Base-by-base conservation (phyloP, 495 filamentous ascomycete genomes). In the Penicillium bialowiezense region DNA sequence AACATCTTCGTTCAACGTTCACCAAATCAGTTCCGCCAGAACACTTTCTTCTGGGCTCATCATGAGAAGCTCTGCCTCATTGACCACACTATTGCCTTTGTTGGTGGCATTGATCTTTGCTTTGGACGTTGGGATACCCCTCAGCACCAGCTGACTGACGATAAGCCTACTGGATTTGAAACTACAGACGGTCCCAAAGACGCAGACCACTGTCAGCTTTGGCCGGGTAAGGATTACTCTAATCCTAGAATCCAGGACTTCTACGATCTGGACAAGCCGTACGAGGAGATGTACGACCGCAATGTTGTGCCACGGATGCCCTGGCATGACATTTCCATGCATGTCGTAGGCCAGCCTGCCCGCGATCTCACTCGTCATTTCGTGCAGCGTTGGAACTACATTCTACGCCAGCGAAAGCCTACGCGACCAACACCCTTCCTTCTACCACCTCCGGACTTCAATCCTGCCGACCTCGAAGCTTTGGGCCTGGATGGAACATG, bases 11-110 rank as follows among this genome's bases (percentile, higher is more conserved):
- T 99, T 7, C 89, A 97, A 58, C 79, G 93, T 56, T 96, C 91
- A 2, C 93, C 93, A 1, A 97, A 99, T 56, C 93, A 99, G 64
- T 90, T 96, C 66, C 85, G 93, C 49, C 96, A 99, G 71, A 96
- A 96, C 51, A 95, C 95, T n/a, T 99, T 99, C 71, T 99, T 97
- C 73, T 99, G 93, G 80, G 93, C 93, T 19, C 93, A 99, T 62
- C 93, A 99, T 64, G 93, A 99, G 66, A 99, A 99, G 62, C 78
- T 99, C 9, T 89, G 89, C 56, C 83, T 99, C 38, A 87, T 99
- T 23, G 93, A 99, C 63, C 92, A 99, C 63, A 93, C 90, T 31
- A 79, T 99, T 39, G 93, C 93, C 23, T 99, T 99, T 59, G 83
- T 97, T 36, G 93, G 93, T 42, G 93, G 93, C 12, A 90, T 99